These are phyloP conservation scores for Exsudoporus frostii DNA, from an alignment of 768 basidiomycete genomes.

Conservation along the genomic window DNA sequence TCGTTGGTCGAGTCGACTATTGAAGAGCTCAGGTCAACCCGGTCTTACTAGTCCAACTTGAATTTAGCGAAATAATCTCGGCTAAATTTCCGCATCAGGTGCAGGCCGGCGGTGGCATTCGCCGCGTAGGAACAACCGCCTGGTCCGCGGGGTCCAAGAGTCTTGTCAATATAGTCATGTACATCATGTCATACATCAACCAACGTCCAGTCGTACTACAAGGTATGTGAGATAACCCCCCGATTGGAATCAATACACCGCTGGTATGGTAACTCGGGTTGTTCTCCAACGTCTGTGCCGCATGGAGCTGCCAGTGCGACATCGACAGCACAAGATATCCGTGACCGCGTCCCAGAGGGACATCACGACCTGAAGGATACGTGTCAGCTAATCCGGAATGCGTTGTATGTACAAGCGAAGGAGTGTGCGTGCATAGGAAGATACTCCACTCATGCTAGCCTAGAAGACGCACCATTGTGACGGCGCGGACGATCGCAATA, in stretches of 20 bases:
- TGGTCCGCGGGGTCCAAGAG: no score
- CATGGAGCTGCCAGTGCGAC: constrained; percentile 25
- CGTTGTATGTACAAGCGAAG: no score
- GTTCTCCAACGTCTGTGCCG: constrained; percentile 9
- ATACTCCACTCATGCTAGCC: no score
- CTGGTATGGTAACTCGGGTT: background rate
- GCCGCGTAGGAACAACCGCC: no score
- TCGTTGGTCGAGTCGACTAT: background rate
- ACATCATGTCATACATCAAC: background rate
- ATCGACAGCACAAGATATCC: constrained; percentile 45
- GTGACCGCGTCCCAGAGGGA: constrained; percentile 61
- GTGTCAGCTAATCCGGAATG: background rate
- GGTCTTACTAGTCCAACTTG: background rate
- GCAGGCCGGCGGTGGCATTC: no score
- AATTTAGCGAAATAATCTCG: background rate
- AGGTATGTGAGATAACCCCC: no score
- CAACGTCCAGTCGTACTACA: no score
- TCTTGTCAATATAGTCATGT: no score
- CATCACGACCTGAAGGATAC: constrained; percentile 49
- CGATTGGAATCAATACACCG: background rate
- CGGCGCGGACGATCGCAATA: constrained; percentile 48
- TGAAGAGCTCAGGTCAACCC: background rate
- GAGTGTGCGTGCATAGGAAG: no score
- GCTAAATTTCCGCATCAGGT: background rate
- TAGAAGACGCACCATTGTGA: constrained; percentile 51